Percentiles rank a stretch among this genome's conserved stretches.
These are phyloP conservation scores for Anthoceros angustus DNA, from an alignment of 225 moss, liverwort and hornwort species.

Conservation along the genomic window DNA sequence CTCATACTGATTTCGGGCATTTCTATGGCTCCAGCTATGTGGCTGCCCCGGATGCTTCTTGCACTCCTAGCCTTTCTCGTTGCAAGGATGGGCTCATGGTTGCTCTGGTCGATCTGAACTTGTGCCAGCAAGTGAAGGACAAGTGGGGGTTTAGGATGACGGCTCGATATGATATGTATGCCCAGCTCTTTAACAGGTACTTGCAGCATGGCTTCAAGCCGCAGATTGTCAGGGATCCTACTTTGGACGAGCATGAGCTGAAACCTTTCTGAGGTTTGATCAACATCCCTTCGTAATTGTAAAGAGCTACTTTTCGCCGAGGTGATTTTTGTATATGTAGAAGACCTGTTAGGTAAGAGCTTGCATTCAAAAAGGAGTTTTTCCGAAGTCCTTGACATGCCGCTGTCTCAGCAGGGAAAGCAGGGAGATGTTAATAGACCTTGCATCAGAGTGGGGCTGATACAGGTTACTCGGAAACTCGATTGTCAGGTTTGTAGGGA, in stretches of 20 bases:
- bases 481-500: no score
- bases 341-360: no score
- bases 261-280: no score
- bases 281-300: no score
- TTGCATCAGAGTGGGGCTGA: no score
- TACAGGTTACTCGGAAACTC: no score
- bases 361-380: no score
- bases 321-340: no score
- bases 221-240: slow-evolving; percentile 59
- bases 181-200: slow-evolving; percentile 50
- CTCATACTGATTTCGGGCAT: slow-evolving; percentile 84
- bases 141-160: slow-evolving; percentile 95
- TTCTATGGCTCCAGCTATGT: slow-evolving; percentile 92
- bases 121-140: slow-evolving; percentile 85
- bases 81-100: slow-evolving; percentile 68
- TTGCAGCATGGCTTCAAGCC: slow-evolving; percentile 51
- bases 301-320: no score
- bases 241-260: slow-evolving; percentile 12
- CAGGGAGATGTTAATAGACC: no score
- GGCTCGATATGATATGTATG: slow-evolving; percentile 70
- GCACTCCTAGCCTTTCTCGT: slow-evolving; percentile 77
- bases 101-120: slow-evolving; percentile 67
- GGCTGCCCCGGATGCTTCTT: slow-evolving; percentile 91
- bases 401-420: no score
- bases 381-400: no score